phyloP scores from a whole-genome alignment of 179 eudicot species.

The Spinacia oleracea region DNA sequence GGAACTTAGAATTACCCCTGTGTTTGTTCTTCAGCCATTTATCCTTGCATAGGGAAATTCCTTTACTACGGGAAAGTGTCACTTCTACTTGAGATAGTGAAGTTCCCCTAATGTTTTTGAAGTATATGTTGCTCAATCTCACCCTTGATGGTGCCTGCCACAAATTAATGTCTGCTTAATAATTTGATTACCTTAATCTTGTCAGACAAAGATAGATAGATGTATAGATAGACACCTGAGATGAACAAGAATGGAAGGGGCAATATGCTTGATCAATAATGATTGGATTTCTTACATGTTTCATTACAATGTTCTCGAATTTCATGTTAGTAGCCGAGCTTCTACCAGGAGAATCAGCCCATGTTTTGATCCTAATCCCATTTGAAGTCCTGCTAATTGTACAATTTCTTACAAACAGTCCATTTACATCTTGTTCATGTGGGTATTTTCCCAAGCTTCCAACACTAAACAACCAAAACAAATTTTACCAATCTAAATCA shows the following conservation, averaged over 20 bases:
- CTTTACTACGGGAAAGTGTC: conserved; percentile 35
- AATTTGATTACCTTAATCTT: not conserved
- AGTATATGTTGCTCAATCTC: conserved; percentile 37
- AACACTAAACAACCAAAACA: conserved; percentile 35
- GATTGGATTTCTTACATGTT: conserved; percentile 50
- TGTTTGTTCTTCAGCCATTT: not conserved
- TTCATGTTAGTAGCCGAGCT: conserved; percentile 42
- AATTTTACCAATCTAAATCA: not conserved
- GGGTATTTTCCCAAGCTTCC: conserved; percentile 61
- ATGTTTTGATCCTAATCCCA: conserved; percentile 66
- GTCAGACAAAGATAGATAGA: not conserved
- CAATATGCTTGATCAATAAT: conserved; percentile 58
- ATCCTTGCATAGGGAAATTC: conserved; percentile 14
- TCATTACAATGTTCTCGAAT: conserved; percentile 52
- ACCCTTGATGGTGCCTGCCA: conserved; percentile 38
- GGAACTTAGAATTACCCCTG: not conserved
- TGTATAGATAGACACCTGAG: conserved; percentile 36
- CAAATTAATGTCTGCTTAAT: not conserved
- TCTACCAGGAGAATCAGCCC: conserved; percentile 48
- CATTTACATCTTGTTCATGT: conserved; percentile 47
- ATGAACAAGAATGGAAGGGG: conserved; percentile 42
- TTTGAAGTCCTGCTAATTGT: conserved; percentile 44
- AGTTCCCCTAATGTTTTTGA: conserved; percentile 37
- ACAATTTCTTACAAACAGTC: conserved; percentile 45
- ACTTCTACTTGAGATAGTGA: conserved; percentile 37